Evolutionary conservation across 352 stramenopile genomes (phyloP).

Genomic region (Phytophthora pini): DNA sequence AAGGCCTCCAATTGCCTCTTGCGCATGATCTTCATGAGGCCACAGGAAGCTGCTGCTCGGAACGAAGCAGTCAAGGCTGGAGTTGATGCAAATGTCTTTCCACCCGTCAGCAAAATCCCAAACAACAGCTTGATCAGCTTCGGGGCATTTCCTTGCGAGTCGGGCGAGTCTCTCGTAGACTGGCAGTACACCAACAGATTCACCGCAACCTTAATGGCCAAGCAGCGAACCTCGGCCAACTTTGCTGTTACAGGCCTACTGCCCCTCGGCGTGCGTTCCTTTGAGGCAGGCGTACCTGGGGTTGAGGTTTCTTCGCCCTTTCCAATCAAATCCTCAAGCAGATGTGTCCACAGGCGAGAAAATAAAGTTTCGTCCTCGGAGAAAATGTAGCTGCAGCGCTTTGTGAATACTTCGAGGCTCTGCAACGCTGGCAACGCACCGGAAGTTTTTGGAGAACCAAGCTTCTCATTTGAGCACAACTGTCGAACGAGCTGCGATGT

Average conservation of each 20-base stretch:
- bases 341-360: slow-evolving; percentile 48
- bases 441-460: slow-evolving; percentile 29
- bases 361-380: slow-evolving; percentile 30
- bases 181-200: slow-evolving; percentile 64
- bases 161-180: slow-evolving; percentile 14
- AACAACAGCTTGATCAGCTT: slow-evolving; percentile 64
- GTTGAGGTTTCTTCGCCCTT: slow-evolving; percentile 9
- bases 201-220: slow-evolving; percentile 66
- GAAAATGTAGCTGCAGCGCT: slow-evolving; percentile 50
- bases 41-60: slow-evolving; percentile 53
- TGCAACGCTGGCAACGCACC: slow-evolving; percentile 50
- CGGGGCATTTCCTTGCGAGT: slow-evolving; percentile 29
- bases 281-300: slow-evolving; percentile 8
- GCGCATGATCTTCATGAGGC: slow-evolving; percentile 73
- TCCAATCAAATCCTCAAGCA: slow-evolving; percentile 53
- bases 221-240: slow-evolving; percentile 58
- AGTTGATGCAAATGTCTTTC: slow-evolving; percentile 50
- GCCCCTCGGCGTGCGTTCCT: slow-evolving; percentile 35
- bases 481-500: slow-evolving; percentile 47
- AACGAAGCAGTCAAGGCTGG: slow-evolving; percentile 52
- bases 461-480: slow-evolving; percentile 61
- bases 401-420: slow-evolving; percentile 70
- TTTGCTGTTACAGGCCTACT: slow-evolving; percentile 17
- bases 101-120: slow-evolving; percentile 66
- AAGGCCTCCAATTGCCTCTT: slow-evolving; percentile 58